Percentiles rank a stretch among this genome's conserved stretches.
Evolutionary conservation across 306 rosid genomes (phyloP).

Genomic region (Myrica gale): DNA sequence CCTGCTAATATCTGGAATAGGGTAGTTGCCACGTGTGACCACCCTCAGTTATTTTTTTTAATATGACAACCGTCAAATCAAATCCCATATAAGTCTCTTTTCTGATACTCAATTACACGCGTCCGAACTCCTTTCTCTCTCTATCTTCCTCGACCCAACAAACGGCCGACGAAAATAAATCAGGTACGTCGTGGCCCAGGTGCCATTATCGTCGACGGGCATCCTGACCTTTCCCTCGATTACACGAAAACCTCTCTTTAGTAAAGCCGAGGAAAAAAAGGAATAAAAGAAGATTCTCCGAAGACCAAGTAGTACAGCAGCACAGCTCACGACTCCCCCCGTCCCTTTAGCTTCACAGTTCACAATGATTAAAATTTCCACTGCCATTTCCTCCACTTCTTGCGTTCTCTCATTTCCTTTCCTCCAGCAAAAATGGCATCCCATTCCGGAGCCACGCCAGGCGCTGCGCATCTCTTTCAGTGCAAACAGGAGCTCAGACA

Average conservation of each 20-base stretch:
- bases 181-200: background rate
- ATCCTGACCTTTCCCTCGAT: constrained; percentile 15
- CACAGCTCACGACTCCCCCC: background rate
- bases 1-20: no score
- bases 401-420: background rate
- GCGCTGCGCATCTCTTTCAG: constrained; percentile 14
- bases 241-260: constrained; percentile 28
- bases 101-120: background rate
- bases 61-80: no score
- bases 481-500: background rate
- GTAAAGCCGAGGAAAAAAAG: background rate
- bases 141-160: background rate
- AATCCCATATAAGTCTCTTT: no score
- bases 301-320: no score
- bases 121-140: background rate
- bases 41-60: no score
- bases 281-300: no score
- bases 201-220: background rate
- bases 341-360: background rate
- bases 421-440: constrained; percentile 43
- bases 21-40: no score
- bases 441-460: constrained; percentile 32
- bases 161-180: background rate
- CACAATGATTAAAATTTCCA: background rate
- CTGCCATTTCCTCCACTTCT: constrained; percentile 16